A percentile compares a stretch with the other conserved stretches of the same genome.
These are phyloP conservation scores for Tolypocladium guangdongense DNA, from an alignment of 2,329 filamentous ascomycete genomes.

Conservation along the genomic window DNA sequence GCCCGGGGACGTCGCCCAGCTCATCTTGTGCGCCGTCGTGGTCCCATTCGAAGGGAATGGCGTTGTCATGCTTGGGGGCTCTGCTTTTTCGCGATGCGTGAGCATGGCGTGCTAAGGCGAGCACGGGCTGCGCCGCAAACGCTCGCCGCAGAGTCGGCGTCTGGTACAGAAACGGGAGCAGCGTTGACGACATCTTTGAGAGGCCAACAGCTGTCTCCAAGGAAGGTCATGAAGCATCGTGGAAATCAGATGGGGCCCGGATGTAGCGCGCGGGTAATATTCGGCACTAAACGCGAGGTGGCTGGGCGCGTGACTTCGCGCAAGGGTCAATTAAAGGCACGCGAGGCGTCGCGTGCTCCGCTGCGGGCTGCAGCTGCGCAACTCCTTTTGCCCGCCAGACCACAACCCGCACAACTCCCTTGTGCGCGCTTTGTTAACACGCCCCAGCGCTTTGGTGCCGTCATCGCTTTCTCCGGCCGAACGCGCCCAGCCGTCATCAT, in stretches of 20 bases:
- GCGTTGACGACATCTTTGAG: constrained; percentile 32
- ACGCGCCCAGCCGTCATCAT: constrained; percentile 18
- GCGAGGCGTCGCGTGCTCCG: not conserved
- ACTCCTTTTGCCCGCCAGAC: not conserved
- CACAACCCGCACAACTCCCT: not conserved
- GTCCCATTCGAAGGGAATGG: constrained; percentile 43
- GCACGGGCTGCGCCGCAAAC: constrained; percentile 13
- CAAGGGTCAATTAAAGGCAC: constrained; percentile 4
- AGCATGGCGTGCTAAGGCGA: constrained; percentile 10
- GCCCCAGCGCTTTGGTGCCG: too few species aligned
- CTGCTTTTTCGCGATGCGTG: constrained; percentile 6
- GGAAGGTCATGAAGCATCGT: not conserved
- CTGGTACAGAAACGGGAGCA: constrained; percentile 61
- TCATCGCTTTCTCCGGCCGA: too few species aligned
- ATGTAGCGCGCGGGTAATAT: not conserved
- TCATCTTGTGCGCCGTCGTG: constrained; percentile 12
- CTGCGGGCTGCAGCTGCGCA: too few species aligned
- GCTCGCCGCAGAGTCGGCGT: constrained; percentile 44
- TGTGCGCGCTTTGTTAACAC: not conserved
- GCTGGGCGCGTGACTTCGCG: constrained; percentile 8
- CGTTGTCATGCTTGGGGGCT: constrained; percentile 15
- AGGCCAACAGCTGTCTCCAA: not conserved
- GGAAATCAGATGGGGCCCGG: not conserved
- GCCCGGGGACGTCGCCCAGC: constrained; percentile 8
- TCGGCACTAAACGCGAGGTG: not conserved